Evolutionary conservation across 148 eudicot genomes (phyloP).

Genomic region (Dianthus caryophyllus): DNA sequence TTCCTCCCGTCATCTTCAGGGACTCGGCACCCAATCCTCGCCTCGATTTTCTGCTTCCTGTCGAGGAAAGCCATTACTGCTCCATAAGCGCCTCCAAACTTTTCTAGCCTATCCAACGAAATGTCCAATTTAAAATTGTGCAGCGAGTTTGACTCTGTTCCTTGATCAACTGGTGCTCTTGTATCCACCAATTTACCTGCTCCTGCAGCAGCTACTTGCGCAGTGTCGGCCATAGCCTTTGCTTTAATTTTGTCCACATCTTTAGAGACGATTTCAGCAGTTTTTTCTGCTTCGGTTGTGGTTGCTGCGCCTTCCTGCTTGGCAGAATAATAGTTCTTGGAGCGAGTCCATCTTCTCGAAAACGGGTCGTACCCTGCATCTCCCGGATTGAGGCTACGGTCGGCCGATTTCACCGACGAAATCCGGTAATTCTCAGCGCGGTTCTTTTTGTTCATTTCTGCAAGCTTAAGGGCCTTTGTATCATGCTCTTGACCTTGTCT

Average conservation of each 20-base stretch:
- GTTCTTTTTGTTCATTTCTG: constrained; percentile 82
- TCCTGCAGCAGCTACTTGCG: constrained; percentile 70
- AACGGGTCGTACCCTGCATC: constrained; percentile 95
- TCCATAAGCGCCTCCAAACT: constrained; percentile 66
- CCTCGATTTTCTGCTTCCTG: constrained; percentile 77
- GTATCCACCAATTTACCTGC: constrained; percentile 92
- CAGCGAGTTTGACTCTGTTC: constrained; percentile 60
- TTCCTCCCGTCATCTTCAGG: constrained; percentile 73
- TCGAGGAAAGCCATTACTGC: constrained; percentile 68
- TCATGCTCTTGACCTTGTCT: constrained; percentile 50
- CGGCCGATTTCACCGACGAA: constrained; percentile 58
- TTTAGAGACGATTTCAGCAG: neutral
- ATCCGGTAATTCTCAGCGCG: constrained; percentile 74
- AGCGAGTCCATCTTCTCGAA: constrained; percentile 92
- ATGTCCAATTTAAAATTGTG: constrained; percentile 75
- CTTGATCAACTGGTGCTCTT: constrained; percentile 67
- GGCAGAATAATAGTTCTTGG: constrained; percentile 64
- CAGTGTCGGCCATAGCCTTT: constrained; percentile 26
- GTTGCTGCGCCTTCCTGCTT: constrained; percentile 37
- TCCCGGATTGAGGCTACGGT: constrained; percentile 57
- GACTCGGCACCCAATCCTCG: constrained; percentile 64
- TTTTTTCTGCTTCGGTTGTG: constrained; percentile 13
- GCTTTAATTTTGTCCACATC: constrained; percentile 8
- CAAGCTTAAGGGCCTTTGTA: constrained; percentile 54
- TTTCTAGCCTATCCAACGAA: constrained; percentile 54